Evolutionary conservation across 129 eudicot genomes (phyloP).

Genomic region (Lonicera japonica): DNA sequence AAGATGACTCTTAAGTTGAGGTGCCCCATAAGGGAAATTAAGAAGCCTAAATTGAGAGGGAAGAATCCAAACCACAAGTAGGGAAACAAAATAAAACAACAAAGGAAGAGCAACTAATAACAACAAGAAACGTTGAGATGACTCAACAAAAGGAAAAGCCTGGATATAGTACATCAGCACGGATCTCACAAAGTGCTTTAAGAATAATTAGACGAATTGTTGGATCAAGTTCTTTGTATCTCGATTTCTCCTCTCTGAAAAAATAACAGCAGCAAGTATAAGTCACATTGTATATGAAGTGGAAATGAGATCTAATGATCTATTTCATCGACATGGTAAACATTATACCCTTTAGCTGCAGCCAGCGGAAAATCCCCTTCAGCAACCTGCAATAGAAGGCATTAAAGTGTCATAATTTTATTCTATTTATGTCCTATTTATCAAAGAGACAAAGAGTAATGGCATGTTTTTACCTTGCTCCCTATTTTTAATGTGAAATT

Average conservation of each 20-base stretch:
- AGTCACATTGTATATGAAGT: neutral
- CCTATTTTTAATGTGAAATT: too few relatives aligned
- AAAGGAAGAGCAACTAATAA: neutral
- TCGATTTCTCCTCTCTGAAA: slow-evolving; percentile 57
- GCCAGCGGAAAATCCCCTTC: slow-evolving; percentile 72
- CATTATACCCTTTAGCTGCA: slow-evolving; percentile 65
- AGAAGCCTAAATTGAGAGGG: too few relatives aligned
- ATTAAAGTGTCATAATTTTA: neutral
- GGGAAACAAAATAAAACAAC: too few relatives aligned
- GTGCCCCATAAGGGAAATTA: too few relatives aligned
- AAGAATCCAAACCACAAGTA: too few relatives aligned
- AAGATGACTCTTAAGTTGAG: too few relatives aligned
- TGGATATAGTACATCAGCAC: slow-evolving; percentile 52
- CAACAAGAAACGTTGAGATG: neutral
- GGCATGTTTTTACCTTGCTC: too few relatives aligned
- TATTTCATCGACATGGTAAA: slow-evolving; percentile 1
- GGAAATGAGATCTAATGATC: neutral
- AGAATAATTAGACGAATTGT: slow-evolving; percentile 59
- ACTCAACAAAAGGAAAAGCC: slow-evolving; percentile 2
- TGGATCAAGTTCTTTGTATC: slow-evolving; percentile 74
- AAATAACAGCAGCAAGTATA: slow-evolving; percentile 14
- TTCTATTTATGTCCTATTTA: slow-evolving; percentile 4
- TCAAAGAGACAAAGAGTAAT: too few relatives aligned
- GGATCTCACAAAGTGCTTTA: slow-evolving; percentile 85
- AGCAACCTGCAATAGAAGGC: slow-evolving; percentile 60